Conservation (phyloP, 2,329 filamentous ascomycete species). For the Colletotrichum abscissum region DNA sequence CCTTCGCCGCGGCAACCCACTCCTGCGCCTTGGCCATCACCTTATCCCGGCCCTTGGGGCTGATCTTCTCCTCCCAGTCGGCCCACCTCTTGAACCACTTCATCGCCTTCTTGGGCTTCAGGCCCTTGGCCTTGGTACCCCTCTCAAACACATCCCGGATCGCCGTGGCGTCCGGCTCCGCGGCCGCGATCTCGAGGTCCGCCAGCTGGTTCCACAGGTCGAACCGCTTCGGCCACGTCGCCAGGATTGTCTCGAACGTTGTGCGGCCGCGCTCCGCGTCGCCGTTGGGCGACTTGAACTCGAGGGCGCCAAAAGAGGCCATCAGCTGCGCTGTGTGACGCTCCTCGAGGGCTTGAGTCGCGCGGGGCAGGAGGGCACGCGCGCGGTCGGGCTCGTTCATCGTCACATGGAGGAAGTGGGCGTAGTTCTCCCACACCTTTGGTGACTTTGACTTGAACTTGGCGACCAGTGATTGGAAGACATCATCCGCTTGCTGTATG, state of each 20-base stretch:
- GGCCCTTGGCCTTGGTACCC: conserved; percentile 72
- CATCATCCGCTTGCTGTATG: conserved; percentile 81
- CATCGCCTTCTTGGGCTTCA: conserved; percentile 86
- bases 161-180: conserved; percentile 64
- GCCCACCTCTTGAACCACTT: conserved; percentile 94
- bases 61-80: conserved; percentile 78
- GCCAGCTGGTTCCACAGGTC: conserved; percentile 94
- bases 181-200: conserved; percentile 80
- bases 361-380: conserved; percentile 82
- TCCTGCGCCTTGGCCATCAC: conserved; percentile 78
- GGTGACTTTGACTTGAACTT: conserved; percentile 87
- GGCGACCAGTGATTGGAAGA: conserved; percentile 89
- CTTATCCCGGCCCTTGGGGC: conserved; percentile 69
- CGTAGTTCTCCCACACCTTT: conserved; percentile 93
- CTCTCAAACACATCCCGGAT: conserved; percentile 86
- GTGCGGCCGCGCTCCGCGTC: conserved; percentile 93
- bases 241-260: conserved; percentile 89
- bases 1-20: conserved; percentile 69
- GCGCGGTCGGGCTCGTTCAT: conserved; percentile 77
- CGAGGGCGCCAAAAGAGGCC: conserved; percentile 88
- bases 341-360: conserved; percentile 82
- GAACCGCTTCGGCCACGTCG: conserved; percentile 87
- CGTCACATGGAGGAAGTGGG: conserved; percentile 87
- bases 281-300: conserved; percentile 86
- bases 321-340: conserved; percentile 76